Evolutionary conservation across 495 filamentous ascomycete genomes (phyloP).

Genomic region (Thermochaetoides thermophila): DNA sequence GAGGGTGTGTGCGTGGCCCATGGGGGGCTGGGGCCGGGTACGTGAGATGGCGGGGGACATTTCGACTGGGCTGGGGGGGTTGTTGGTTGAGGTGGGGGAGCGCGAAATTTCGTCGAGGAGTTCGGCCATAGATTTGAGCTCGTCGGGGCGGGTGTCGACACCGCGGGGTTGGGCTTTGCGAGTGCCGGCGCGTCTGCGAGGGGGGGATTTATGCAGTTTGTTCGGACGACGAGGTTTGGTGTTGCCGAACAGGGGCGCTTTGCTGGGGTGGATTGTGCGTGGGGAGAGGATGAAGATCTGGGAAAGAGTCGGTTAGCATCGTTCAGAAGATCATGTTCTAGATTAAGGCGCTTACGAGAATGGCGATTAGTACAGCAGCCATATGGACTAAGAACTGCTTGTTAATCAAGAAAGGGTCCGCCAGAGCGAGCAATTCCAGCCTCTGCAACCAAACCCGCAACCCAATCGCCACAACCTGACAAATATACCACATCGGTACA

Average conservation of each 20-base stretch:
- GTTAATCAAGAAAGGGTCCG: slow-evolving; percentile 24
- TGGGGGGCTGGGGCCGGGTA: slow-evolving; percentile 1
- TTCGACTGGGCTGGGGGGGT: slow-evolving; percentile 17
- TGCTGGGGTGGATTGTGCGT: slow-evolving; percentile 36
- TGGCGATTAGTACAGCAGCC: slow-evolving; percentile 38
- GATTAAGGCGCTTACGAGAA: slow-evolving; percentile 46
- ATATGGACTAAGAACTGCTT: slow-evolving; percentile 37
- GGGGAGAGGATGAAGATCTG: slow-evolving; percentile 33
- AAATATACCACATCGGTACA: slow-evolving; percentile 50
- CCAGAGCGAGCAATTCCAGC: slow-evolving; percentile 27
- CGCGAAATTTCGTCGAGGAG: slow-evolving; percentile 30
- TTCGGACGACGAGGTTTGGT: too few relatives aligned
- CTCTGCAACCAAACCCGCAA: slow-evolving; percentile 40
- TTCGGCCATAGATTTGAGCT: slow-evolving; percentile 21
- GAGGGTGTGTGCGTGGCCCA: slow-evolving; percentile 8
- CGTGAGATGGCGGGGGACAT: neutral
- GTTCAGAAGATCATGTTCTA: too few relatives aligned
- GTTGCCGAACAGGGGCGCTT: slow-evolving; percentile 40
- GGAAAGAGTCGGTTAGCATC: slow-evolving; percentile 19
- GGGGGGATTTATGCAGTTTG: slow-evolving; percentile 1
- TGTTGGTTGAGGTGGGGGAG: slow-evolving; percentile 23
- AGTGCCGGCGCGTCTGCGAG: too few relatives aligned
- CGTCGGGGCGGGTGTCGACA: slow-evolving; percentile 5
- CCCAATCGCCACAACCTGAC: slow-evolving; percentile 47
- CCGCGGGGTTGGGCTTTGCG: too few relatives aligned